Base-by-base conservation (phyloP, 1,284 basidiomycete genomes). In the Cryptococcus sp. region DNA sequence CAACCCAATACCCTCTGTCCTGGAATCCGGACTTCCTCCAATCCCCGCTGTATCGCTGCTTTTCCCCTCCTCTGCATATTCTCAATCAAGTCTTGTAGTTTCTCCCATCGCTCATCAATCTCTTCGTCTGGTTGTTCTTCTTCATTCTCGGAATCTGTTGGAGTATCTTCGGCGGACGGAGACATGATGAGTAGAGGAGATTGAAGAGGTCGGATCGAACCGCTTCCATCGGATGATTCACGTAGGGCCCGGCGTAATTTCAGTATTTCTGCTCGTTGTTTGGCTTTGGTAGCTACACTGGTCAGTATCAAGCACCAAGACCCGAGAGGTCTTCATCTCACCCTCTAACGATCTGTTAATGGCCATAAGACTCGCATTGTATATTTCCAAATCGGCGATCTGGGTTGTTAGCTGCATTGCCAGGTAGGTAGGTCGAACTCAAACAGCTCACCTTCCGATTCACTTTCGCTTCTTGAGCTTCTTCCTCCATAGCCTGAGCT, bases 331-430 rank as follows among this genome's bases (percentile, higher is more conserved):
- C n/a, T 6, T 8, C 10, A 23, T 53, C 67, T 45, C 52, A 72
- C 71, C 66, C 55, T 76, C 74, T 3, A 76, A 60, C 8, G 63
- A 66, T 32, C 68, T 67, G 56, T 76, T 76, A 63, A 76, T 75
- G 13, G 71, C 68, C 51, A 76, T 54, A 31, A 76, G 57, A 45
- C 69, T 72, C 7, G 70, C 65, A 54, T 76, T 76, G 8, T 68
- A 72, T 47, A 76, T 76, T 41, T 75, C 73, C 1, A 76, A 55
- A 58, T 76, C 74, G 13, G 73, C 73, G 43, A 74, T 66, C 73
- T 75, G 58, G 5, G 23, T 23, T 14, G 14, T 49, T 51, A 58
- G 49, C 35, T 23, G 8, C 13, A 4, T 15, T 43, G 14, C 15
- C 4, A 4, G 2, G 34, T 13, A 5, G 4, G 41, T 37, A 30